Evolutionary conservation across 2,329 filamentous ascomycete species (phyloP).

Genomic region (Kalmusia sp.): DNA sequence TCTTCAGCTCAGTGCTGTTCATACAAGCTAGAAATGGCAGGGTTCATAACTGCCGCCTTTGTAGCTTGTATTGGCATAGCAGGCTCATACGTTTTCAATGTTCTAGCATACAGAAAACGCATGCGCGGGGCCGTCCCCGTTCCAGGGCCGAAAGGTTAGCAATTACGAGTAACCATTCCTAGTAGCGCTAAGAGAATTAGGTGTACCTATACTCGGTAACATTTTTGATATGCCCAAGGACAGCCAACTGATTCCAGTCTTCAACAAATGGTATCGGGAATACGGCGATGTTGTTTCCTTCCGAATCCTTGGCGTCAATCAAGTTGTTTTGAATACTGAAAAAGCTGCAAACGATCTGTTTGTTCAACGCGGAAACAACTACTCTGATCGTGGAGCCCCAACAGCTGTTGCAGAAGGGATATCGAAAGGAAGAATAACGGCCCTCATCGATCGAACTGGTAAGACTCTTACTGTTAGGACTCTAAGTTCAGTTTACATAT

Average conservation of each 20-base stretch:
- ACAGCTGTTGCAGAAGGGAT: not conserved
- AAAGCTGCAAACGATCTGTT: constrained; percentile 1
- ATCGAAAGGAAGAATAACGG: not conserved
- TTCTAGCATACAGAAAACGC: not conserved
- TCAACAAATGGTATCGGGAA: not conserved
- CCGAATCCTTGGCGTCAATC: not conserved
- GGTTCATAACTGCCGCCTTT: not conserved
- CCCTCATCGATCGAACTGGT: not conserved
- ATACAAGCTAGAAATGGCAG: no score
- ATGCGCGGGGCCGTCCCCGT: not conserved
- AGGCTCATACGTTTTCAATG: not conserved
- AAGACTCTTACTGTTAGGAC: not conserved
- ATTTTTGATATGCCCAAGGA: not conserved
- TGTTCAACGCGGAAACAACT: not conserved
- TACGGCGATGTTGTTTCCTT: not conserved
- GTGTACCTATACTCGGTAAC: not conserved
- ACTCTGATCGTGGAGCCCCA: not conserved
- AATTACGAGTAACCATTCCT: no score
- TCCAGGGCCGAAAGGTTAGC: not conserved
- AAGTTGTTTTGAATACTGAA: not conserved
- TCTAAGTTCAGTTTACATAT: not conserved
- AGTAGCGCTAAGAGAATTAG: not conserved
- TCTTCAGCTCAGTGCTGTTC: no score
- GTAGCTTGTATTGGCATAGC: not conserved
- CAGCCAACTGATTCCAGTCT: not conserved